Evolutionary conservation across 768 basidiomycete genomes (phyloP).

Genomic region (Sporobolomyces phaffii): DNA sequence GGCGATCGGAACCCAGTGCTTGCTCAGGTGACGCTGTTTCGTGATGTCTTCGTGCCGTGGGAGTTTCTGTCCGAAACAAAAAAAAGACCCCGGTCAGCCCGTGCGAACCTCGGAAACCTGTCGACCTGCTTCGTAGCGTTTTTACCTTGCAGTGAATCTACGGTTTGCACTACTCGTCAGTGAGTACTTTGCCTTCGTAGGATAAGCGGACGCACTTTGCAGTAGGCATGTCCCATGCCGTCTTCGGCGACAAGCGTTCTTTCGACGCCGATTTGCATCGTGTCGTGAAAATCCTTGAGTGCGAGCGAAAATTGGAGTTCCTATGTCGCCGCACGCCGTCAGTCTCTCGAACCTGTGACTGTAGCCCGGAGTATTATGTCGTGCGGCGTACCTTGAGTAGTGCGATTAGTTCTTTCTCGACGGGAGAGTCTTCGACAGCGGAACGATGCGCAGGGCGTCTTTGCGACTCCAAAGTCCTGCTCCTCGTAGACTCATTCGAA

Average conservation of each 20-base stretch:
- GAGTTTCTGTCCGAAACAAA: conserved; percentile 4
- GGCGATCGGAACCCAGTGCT: conserved; percentile 24
- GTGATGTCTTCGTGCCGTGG: conserved; percentile 18
- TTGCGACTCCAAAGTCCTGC: not conserved
- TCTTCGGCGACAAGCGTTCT: conserved; percentile 31
- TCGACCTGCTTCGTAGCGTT: not conserved
- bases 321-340: not conserved
- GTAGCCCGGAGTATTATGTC: not conserved
- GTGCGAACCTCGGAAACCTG: no score
- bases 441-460: not conserved
- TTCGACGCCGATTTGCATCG: conserved; percentile 18
- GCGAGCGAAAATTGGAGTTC: conserved; percentile 25
- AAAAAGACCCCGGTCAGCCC: not conserved
- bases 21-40: conserved; percentile 3
- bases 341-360: not conserved
- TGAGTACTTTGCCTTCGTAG: not conserved
- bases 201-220: conserved; percentile 13
- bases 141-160: conserved; percentile 27
- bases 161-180: no score
- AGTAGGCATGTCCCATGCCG: conserved; percentile 27
- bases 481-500: no score
- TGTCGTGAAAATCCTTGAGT: conserved; percentile 35
- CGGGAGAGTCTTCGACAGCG: conserved; percentile 12
- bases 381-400: conserved; percentile 21
- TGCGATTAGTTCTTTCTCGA: conserved; percentile 28